Conservation (phyloP, 495 filamentous ascomycete genomes). For the Neurospora tetrasperma region DNA sequence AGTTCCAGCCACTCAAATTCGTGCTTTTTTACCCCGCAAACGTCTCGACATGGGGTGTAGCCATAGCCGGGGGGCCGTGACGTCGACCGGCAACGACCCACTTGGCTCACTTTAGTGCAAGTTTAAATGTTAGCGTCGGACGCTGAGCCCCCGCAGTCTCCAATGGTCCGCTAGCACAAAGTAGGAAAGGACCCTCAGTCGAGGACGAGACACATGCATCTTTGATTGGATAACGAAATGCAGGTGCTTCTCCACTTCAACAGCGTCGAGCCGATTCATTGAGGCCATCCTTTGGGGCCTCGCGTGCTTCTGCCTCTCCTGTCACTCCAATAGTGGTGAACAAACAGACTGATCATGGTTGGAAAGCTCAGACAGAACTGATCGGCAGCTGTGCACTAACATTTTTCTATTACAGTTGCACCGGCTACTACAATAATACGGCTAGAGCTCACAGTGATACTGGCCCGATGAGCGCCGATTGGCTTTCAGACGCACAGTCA, state of each 20-base stretch:
- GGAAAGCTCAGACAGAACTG: not conserved
- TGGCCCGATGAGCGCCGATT: not conserved
- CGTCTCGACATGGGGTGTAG: conserved; percentile 8
- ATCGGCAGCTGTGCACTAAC: not conserved
- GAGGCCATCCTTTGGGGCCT: not conserved
- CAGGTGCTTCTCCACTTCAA: not conserved
- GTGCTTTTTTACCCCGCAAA: conserved; percentile 18
- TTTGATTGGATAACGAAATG: not conserved
- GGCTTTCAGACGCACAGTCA: not conserved
- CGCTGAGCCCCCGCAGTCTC: not conserved
- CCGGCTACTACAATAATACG: not conserved
- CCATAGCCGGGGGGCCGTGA: conserved; percentile 15
- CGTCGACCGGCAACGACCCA: conserved; percentile 10
- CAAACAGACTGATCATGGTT: not conserved
- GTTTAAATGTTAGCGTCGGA: conserved; percentile 10
- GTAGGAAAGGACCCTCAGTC: not conserved
- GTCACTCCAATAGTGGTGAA: not conserved
- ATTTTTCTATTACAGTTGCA: not conserved
- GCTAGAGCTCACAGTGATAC: not conserved
- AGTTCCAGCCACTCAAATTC: not conserved
- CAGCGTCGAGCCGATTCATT: not conserved
- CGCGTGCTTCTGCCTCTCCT: not conserved
- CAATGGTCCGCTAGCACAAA: not conserved
- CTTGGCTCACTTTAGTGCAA: conserved; percentile 7
- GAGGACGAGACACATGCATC: not conserved